Evolutionary conservation across 257 asterid species (phyloP).

Genomic region (Paulownia fortunei): DNA sequence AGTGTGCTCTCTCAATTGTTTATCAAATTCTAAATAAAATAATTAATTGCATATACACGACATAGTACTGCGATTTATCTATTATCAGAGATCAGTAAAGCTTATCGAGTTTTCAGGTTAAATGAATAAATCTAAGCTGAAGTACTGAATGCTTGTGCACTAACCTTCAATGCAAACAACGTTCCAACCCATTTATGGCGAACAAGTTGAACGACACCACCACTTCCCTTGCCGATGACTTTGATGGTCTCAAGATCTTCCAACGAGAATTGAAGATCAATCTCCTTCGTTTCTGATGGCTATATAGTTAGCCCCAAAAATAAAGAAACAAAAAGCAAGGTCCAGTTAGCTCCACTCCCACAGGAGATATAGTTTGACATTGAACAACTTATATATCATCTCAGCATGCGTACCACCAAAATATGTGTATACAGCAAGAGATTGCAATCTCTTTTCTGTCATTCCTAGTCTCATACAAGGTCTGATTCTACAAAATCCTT

Average conservation of each 20-base stretch:
- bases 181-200: slow-evolving; percentile 97
- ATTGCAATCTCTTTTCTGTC: neutral
- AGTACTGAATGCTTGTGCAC: slow-evolving; percentile 27
- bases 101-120: neutral
- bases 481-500: slow-evolving; percentile 15
- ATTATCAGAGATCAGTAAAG: neutral
- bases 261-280: slow-evolving; percentile 86
- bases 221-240: slow-evolving; percentile 99
- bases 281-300: slow-evolving; percentile 72
- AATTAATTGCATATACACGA: neutral
- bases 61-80: neutral
- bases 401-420: slow-evolving; percentile 15
- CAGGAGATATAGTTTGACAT: slow-evolving; percentile 3
- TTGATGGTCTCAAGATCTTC: slow-evolving; percentile 96
- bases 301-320: slow-evolving; percentile 36
- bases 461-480: neutral
- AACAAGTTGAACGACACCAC: slow-evolving; percentile 97
- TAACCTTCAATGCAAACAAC: slow-evolving; percentile 90
- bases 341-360: slow-evolving; percentile 30
- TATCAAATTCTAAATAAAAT: neutral
- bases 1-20: neutral
- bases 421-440: slow-evolving; percentile 2
- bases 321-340: neutral
- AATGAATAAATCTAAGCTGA: slow-evolving; percentile 19
- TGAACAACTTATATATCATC: slow-evolving; percentile 5